phyloP scores from a whole-genome alignment of 257 asterid genomes.

The Solanum stenotomum region DNA sequence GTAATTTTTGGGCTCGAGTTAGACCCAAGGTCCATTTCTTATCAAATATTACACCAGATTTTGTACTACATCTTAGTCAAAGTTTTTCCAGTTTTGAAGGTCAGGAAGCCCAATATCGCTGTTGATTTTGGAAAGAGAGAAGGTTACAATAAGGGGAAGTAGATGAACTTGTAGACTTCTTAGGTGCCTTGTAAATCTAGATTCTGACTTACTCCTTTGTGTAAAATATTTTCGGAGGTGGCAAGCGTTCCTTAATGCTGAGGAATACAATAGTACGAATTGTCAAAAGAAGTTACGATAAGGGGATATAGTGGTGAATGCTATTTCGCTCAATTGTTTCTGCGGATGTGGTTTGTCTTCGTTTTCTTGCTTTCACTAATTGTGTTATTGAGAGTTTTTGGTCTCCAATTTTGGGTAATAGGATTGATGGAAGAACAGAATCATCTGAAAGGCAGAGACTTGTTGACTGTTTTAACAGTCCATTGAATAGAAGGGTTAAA shows the following conservation, averaged over 20 bases:
- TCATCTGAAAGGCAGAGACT: slow-evolving; percentile 80
- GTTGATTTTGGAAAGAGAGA: background rate
- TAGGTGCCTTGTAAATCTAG: background rate
- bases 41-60: background rate
- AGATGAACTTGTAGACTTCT: background rate
- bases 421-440: slow-evolving; percentile 92
- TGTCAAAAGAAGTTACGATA: background rate
- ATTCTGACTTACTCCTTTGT: background rate
- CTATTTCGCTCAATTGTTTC: background rate
- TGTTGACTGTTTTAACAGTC: slow-evolving; percentile 86
- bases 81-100: background rate
- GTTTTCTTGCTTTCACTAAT: background rate
- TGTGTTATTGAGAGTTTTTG: background rate
- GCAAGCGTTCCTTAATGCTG: background rate
- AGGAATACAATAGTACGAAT: background rate
- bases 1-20: background rate
- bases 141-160: background rate
- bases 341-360: background rate
- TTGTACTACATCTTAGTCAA: background rate
- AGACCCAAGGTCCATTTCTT: background rate
- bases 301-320: background rate
- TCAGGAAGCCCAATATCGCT: background rate
- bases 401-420: slow-evolving; percentile 14
- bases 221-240: background rate
- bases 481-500: slow-evolving; percentile 72